phyloP scores from a whole-genome alignment of 306 rosid genomes.

The Cyclanthera cordifolia region DNA sequence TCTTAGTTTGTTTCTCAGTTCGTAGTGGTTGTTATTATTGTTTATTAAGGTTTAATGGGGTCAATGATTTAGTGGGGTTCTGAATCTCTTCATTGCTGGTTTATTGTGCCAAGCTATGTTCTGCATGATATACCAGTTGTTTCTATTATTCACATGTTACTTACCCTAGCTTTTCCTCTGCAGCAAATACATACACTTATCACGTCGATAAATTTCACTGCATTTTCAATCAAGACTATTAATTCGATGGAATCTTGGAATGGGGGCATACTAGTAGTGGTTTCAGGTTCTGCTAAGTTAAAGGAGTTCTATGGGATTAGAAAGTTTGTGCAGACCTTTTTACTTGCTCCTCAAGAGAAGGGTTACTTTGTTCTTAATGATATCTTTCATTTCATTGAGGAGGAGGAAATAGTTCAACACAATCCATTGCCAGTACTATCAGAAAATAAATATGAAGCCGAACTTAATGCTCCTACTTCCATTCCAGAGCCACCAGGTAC shows the following conservation, averaged over 20 bases:
- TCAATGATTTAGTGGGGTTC: not conserved
- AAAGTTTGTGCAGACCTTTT: slow-evolving; percentile 72
- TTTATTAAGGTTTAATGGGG: not conserved
- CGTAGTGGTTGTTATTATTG: not conserved
- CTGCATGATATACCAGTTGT: not conserved
- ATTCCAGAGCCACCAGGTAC: slow-evolving; percentile 59
- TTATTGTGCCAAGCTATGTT: not conserved
- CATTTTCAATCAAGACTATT: slow-evolving; percentile 73
- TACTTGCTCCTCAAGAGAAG: slow-evolving; percentile 89
- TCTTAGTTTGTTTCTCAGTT: not conserved
- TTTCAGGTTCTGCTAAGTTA: slow-evolving; percentile 65
- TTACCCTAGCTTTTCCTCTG: slow-evolving; percentile 12
- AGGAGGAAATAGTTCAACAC: slow-evolving; percentile 41
- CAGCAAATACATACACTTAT: slow-evolving; percentile 73
- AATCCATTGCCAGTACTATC: slow-evolving; percentile 29
- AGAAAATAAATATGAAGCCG: slow-evolving; percentile 40
- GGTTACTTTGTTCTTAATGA: slow-evolving; percentile 85
- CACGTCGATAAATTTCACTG: slow-evolving; percentile 44
- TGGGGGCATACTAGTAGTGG: slow-evolving; percentile 82
- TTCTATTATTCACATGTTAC: not conserved
- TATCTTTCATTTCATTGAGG: slow-evolving; percentile 62
- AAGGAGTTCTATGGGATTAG: slow-evolving; percentile 52
- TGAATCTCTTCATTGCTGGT: too few species aligned
- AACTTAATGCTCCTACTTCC: slow-evolving; percentile 38
- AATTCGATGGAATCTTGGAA: slow-evolving; percentile 79